phyloP scores from a whole-genome alignment of 805 yeast species.

The Sugiyamaella mastotermitis region DNA sequence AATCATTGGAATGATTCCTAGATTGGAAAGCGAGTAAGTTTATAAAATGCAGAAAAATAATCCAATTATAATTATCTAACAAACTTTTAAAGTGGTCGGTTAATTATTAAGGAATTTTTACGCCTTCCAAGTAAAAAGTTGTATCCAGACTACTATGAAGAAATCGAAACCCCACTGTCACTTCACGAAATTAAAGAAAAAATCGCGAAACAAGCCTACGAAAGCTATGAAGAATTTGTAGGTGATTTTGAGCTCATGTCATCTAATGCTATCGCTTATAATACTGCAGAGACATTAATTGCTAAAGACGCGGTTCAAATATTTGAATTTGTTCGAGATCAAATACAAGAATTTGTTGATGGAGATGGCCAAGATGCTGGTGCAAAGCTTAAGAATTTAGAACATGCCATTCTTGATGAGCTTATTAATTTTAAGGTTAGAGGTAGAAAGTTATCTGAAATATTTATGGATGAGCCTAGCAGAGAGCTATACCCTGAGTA shows the following conservation, averaged over 20 bases:
- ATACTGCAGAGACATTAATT: slow-evolving; percentile 59
- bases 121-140: slow-evolving; percentile 67
- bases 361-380: slow-evolving; percentile 8
- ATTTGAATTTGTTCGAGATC: slow-evolving; percentile 49
- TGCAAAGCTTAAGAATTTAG: slow-evolving; percentile 20
- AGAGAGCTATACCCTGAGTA: slow-evolving; percentile 74
- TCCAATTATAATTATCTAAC: too few relatives aligned
- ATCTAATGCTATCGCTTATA: slow-evolving; percentile 65
- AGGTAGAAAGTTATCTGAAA: slow-evolving; percentile 51
- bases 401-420: slow-evolving; percentile 30
- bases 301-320: slow-evolving; percentile 60
- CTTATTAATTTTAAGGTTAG: slow-evolving; percentile 39
- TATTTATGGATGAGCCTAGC: slow-evolving; percentile 72
- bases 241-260: slow-evolving; percentile 63
- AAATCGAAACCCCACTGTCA: slow-evolving; percentile 62
- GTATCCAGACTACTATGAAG: slow-evolving; percentile 74
- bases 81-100: slow-evolving; percentile 21
- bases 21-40: too few relatives aligned
- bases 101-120: slow-evolving; percentile 47
- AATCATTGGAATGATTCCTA: too few relatives aligned
- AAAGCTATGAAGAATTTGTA: slow-evolving; percentile 37
- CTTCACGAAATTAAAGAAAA: slow-evolving; percentile 56
- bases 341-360: slow-evolving; percentile 21
- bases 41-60: too few relatives aligned
- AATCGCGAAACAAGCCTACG: slow-evolving; percentile 33